These are phyloP conservation scores for Neobulgaria alba DNA, from an alignment of 2,329 filamentous ascomycete species.

Conservation along the genomic window DNA sequence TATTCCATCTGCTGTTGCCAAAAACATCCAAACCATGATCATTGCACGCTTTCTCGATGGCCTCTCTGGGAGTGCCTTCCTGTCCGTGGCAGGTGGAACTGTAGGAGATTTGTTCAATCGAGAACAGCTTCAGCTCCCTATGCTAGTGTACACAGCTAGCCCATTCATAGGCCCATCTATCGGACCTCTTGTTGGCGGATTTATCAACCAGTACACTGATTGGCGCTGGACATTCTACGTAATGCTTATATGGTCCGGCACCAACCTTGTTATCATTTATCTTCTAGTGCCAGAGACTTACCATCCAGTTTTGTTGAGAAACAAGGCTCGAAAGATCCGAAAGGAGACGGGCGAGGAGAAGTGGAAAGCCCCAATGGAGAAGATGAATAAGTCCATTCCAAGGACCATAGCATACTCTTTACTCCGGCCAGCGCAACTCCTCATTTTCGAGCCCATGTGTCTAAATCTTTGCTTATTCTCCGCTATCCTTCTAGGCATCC, in stretches of 20 bases:
- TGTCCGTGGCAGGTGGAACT: slow-evolving; percentile 73
- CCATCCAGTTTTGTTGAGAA: slow-evolving; percentile 62
- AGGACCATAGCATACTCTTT: slow-evolving; percentile 51
- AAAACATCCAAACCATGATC: slow-evolving; percentile 73
- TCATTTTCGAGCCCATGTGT: slow-evolving; percentile 79
- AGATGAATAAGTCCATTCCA: slow-evolving; percentile 56
- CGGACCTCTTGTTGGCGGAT: slow-evolving; percentile 61
- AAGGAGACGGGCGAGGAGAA: slow-evolving; percentile 68
- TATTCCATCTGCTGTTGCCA: slow-evolving; percentile 72
- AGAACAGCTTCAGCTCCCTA: slow-evolving; percentile 64
- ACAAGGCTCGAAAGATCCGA: slow-evolving; percentile 62
- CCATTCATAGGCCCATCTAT: slow-evolving; percentile 56
- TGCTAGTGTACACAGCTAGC: slow-evolving; percentile 68
- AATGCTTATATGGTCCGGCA: slow-evolving; percentile 71
- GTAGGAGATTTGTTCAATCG: slow-evolving; percentile 71
- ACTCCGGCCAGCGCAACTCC: slow-evolving; percentile 60
- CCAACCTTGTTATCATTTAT: slow-evolving; percentile 54
- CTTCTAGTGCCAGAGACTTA: slow-evolving; percentile 84
- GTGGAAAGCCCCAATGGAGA: slow-evolving; percentile 73
- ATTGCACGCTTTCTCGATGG: slow-evolving; percentile 71
- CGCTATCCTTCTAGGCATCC: slow-evolving; percentile 74
- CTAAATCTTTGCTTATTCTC: slow-evolving; percentile 74
- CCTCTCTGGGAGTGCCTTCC: slow-evolving; percentile 58
- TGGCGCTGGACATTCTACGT: slow-evolving; percentile 86
- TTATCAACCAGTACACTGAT: slow-evolving; percentile 66